Evolutionary conservation across 768 basidiomycete species (phyloP), one percentile per base, ranked within the genome.

Genomic region (Termitomyces heimii): DNA sequence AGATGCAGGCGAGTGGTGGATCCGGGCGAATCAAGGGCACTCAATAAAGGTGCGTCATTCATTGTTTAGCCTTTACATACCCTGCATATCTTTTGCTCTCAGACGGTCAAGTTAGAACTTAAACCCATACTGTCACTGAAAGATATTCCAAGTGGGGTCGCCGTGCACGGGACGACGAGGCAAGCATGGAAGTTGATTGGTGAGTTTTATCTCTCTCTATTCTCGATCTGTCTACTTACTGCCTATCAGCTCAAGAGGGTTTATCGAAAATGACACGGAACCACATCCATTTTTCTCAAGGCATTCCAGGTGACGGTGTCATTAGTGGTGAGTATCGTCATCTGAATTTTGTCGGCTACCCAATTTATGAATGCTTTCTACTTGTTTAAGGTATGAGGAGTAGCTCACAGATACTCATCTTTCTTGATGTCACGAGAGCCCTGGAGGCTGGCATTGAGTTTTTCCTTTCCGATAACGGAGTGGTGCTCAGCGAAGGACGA

Each of bases 221-320:
- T 37, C n/a, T n/a, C 34, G 14, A 42, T 18, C n/a, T 51, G 3
- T 18, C 40, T 54, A 10, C 55, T 37, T 48, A 46, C 24, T 12
- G 39, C 37, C 28, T 54, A 18, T 40, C 22, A 94, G 92, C 77
- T 14, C 75, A 73, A 7, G 73, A 84, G 60, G 94, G 94, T 0
- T 70, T 97, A 18, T 92, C 88, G 0, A 85, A 79, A 60, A 97
- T 95, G 94, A 78, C 72, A 13, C 78, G 96, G 26, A 96, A 94
- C 65, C 94, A 98, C 65, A 89, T 98, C 39, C 96, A 99, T 70
- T 77, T 97, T 14, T 94, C 95, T 0, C 89, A 94, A 67, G 86
- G 89, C 35, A 72, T 90, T 3, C 74, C 78, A 2, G 83, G 84
- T 9, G 68, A 84, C 2, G 79, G 81, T 5, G 84, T 91, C 48